Evolutionary conservation across 768 basidiomycete genomes (phyloP), one percentile per base, ranked within the genome.

Genomic region (Serendipita indica): DNA sequence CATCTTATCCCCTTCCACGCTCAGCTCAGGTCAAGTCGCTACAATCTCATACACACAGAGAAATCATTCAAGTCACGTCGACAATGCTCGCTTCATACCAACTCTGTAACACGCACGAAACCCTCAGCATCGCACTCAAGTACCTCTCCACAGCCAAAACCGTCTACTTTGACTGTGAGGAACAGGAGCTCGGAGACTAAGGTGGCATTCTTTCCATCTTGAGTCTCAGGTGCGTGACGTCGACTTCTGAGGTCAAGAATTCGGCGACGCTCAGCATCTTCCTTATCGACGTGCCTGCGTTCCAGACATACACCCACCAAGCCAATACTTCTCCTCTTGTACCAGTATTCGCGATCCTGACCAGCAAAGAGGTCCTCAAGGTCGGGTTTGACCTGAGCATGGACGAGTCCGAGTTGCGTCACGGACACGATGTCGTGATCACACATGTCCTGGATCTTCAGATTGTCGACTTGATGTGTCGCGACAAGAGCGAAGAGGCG

Each of bases 341-440:
- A 28, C 49, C 49, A 27, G 32, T 54, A 10, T 54, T 25, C n/a
- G 49, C 22, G n/a, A 20, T 54, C 25, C 10, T 54, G 12, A 20
- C 22, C 30, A 16, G 25, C 25, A 28, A 54, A 12, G 32, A 20
- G 16, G 49, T 54, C 16, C 32, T 54, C 49, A 54, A 54, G 32
- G 32, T 54, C 49, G 49, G 22, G 32, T 54, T 25, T 33, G 49
- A 54, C 32, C 10, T 27, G 4, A 18, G 49, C n/a, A 54, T 54
- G 49, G 49, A 54, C n/a, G 49, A 7, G n/a, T 20, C 49, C 49
- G 49, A 54, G 49, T 54, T 54, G n/a, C 30, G 22, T 16, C 49
- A 54, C 49, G 49, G 49, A 4, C 49, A 54, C 32, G 25, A 28
- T 18, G 49, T 54, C 16, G 4, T 25, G 30, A 4, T 54, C 7